Conservation (phyloP, 495 filamentous ascomycete genomes). For the Penicillium parvum region DNA sequence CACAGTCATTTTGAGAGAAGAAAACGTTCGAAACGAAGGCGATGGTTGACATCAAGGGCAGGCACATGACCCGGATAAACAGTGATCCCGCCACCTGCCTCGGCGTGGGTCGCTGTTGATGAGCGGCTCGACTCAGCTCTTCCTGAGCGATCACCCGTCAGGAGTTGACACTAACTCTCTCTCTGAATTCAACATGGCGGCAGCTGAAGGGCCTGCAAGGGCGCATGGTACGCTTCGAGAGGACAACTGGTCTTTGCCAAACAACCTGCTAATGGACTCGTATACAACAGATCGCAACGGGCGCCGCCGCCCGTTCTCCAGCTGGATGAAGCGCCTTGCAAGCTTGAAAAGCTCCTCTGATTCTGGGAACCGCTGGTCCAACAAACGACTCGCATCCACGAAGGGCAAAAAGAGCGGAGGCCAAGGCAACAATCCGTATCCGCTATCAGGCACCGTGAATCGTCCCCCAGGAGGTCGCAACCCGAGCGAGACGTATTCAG, state of each 20-base stretch:
- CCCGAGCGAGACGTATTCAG: constrained; percentile 41
- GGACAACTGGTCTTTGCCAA: constrained; percentile 2
- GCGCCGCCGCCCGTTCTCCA: constrained; percentile 81
- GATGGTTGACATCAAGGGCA: constrained; percentile 18
- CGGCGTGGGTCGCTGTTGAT: constrained; percentile 11
- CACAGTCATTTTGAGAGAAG: background rate
- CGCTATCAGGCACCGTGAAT: constrained; percentile 53
- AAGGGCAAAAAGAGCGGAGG: constrained; percentile 57
- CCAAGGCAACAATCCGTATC: constrained; percentile 81
- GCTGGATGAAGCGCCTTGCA: constrained; percentile 90
- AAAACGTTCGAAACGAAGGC: constrained; percentile 1
- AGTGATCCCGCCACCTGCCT: constrained; percentile 22
- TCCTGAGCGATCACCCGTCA: constrained; percentile 5
- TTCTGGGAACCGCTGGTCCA: constrained; percentile 40
- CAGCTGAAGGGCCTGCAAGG: constrained; percentile 59
- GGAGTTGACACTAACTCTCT: constrained; percentile 7
- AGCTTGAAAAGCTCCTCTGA: constrained; percentile 68
- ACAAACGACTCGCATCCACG: constrained; percentile 44
- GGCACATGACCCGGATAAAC: constrained; percentile 33
- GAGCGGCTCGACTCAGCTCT: constrained; percentile 2
- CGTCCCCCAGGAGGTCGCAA: constrained; percentile 37
- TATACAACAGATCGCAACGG: constrained; percentile 53
- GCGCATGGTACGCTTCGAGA: constrained; percentile 54
- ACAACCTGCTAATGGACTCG: constrained; percentile 15
- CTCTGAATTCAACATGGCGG: constrained; percentile 52